A percentile compares a stretch with the other conserved stretches of the same genome.
phyloP scores from a whole-genome alignment of 257 asterid species.

The Plantago ovata region DNA sequence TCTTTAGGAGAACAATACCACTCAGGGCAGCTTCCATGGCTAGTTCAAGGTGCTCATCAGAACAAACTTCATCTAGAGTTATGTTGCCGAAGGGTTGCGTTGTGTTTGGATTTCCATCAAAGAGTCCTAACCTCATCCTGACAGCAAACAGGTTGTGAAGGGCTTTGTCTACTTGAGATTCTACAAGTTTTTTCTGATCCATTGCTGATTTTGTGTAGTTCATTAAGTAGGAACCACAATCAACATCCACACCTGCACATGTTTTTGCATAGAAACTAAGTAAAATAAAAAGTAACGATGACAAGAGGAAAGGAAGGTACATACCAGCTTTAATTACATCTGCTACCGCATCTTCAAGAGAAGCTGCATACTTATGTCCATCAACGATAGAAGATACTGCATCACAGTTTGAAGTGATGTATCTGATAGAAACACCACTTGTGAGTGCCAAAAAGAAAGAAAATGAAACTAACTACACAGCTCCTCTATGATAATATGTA shows the following conservation, averaged over 20 bases:
- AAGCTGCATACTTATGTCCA: conserved; percentile 39
- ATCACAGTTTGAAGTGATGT: conserved; percentile 79
- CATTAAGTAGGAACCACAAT: conserved; percentile 58
- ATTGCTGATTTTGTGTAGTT: conserved; percentile 72
- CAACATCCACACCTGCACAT: conserved; percentile 72
- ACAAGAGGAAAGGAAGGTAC: background rate
- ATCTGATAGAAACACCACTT: conserved; percentile 32
- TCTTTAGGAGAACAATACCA: conserved; percentile 82
- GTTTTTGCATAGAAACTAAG: background rate
- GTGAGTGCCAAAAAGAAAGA: background rate
- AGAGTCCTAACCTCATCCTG: conserved; percentile 71
- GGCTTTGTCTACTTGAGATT: conserved; percentile 56
- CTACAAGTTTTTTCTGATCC: conserved; percentile 37
- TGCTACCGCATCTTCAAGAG: conserved; percentile 73
- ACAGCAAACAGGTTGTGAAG: conserved; percentile 66
- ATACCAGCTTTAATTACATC: conserved; percentile 79
- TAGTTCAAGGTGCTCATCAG: conserved; percentile 52
- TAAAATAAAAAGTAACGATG: too few species aligned
- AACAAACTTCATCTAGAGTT: conserved; percentile 83
- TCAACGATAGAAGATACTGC: conserved; percentile 56
- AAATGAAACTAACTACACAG: background rate
- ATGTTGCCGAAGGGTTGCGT: conserved; percentile 50
- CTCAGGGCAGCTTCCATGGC: conserved; percentile 86
- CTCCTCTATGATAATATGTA: background rate
- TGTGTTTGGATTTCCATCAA: conserved; percentile 67